Evolutionary conservation across 228 moss, liverwort and hornwort species (phyloP), one percentile per base, ranked within the genome.

Genomic region (Sphagnum fallax): DNA sequence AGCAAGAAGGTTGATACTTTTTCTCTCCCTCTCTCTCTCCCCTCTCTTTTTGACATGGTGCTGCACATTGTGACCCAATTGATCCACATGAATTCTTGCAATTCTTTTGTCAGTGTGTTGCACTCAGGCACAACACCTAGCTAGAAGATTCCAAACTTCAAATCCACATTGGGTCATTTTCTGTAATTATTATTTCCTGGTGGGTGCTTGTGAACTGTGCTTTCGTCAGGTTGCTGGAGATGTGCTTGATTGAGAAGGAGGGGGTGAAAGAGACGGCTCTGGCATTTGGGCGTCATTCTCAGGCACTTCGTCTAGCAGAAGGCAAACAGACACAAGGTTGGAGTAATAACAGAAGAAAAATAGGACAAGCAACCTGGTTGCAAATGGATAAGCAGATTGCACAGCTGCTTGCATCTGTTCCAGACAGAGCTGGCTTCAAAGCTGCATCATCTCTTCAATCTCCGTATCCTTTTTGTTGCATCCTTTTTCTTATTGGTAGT

Each of bases 361-460:
- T 80, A 67, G 72, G 75, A n/a, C 79, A 66, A 49, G 70, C 52
- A 8, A 78, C 74, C 70, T 72, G 73, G 71, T 53, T 76, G 69
- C 84, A 86, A 47, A 81, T 84, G 53, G 71, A 52, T 67, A 69
- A 68, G 61, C 83, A 89, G 70, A 71, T 82, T 70, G 86, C 88
- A 67, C 97, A 91, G 74, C 72, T 97, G 70, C 18, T 97, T 65
- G 86, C 85, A 62, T 83, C 93, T 16, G 83, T 97, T 6, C 84
- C 97, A 71, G 97, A 97, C 67, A 93, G 87, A 62, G 77, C 82
- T 69, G 83, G 83, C 64, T 68, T 75, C 74, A 70, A 84, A 73
- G 70, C 90, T 64, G 79, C 90, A 68, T 55, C 72, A 70, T 73
- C 81, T 55, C 79, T 97, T 16, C 85, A 79, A 65, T 79, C 84